A percentile compares a stretch with the other conserved stretches of the same genome.
Conservation (phyloP, 208 protist species). For the Leishmania mexicana region DNA sequence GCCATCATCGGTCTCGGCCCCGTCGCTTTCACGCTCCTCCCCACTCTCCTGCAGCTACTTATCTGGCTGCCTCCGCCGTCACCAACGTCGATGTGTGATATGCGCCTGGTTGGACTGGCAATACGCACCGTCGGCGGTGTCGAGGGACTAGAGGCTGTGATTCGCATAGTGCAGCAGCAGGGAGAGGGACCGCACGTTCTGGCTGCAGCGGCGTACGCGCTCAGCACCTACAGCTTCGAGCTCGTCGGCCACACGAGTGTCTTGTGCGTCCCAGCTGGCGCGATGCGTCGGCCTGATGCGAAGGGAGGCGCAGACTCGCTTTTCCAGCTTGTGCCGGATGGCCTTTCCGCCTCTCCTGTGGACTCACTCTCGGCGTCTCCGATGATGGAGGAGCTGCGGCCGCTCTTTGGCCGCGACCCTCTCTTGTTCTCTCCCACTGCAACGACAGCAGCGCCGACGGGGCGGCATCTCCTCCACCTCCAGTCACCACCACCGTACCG, state of each 20-base stretch:
- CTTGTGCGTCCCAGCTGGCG: slow-evolving; percentile 33
- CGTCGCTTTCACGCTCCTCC: slow-evolving; percentile 32
- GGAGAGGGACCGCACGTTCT: slow-evolving; percentile 17
- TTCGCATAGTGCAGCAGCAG: slow-evolving; percentile 14
- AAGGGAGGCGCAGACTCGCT: background rate
- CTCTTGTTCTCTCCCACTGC: background rate
- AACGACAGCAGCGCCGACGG: background rate
- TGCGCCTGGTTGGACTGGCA: slow-evolving; percentile 55
- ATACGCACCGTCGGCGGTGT: slow-evolving; percentile 58
- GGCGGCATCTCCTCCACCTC: slow-evolving; percentile 4
- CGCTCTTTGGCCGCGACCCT: slow-evolving; percentile 9
- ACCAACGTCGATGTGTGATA: slow-evolving; percentile 19
- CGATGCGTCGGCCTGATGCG: background rate
- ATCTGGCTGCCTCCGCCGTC: slow-evolving; percentile 35
- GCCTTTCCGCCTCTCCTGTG: background rate
- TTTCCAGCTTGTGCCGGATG: slow-evolving; percentile 17
- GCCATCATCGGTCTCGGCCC: slow-evolving; percentile 61
- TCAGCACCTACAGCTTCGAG: slow-evolving; percentile 32
- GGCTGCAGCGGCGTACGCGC: slow-evolving; percentile 21
- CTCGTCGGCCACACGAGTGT: slow-evolving; percentile 68
- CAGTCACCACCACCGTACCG: slow-evolving; percentile 52
- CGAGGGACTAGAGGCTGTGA: slow-evolving; percentile 50
- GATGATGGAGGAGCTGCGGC: slow-evolving; percentile 17
- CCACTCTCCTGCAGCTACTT: slow-evolving; percentile 49
- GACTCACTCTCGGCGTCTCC: background rate